Base-by-base conservation (phyloP, 257 asterid species). In the Salvia miltiorrhiza region DNA sequence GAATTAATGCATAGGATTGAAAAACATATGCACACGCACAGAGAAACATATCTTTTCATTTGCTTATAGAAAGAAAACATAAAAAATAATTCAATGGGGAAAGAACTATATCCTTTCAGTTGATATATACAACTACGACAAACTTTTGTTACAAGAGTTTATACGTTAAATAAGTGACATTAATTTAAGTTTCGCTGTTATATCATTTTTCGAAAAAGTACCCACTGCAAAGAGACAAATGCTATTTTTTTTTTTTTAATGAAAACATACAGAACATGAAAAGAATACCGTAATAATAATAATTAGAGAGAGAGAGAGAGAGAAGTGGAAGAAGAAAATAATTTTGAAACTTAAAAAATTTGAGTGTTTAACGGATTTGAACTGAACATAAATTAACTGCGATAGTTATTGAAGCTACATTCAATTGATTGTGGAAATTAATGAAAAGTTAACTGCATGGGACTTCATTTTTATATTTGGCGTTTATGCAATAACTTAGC, bases 341-440 rank as follows among this genome's bases (percentile, higher is more conserved):
- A 28, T n/a, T 28, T 4, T 28, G 4, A 28, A 28, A 28, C 32
- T 28, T 2, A 28, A 28, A 28, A 28, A 28, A 1, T 28, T 28
- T 28, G 32, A 28, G 3, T 28, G 33, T 7, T 24, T 43, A 14
- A 30, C 1, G 41, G 69, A 44, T 45, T 65, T 65, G 59, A 45
- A 65, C 48, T 48, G 48, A 24, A 63, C 7, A 32, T 13, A 32
- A 65, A 65, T 65, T 65, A 35, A 65, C 32, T 65, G 49, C 60
- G 50, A 32, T 7, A 11, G 58, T n/a, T 23, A 65, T 48, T 58
- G 71, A 65, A 65, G 32, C 60, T 65, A 26, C 41, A 13, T 8
- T 26, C 12, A 63, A 43, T 63, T 63, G 23, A 44, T 14, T 32
- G 6, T 23, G 24, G 70, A 28, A 14, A 17, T 65, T 45, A 65